These are phyloP conservation scores for Hyaloscypha variabilis DNA, from an alignment of 495 filamentous ascomycete species.

Conservation along the genomic window DNA sequence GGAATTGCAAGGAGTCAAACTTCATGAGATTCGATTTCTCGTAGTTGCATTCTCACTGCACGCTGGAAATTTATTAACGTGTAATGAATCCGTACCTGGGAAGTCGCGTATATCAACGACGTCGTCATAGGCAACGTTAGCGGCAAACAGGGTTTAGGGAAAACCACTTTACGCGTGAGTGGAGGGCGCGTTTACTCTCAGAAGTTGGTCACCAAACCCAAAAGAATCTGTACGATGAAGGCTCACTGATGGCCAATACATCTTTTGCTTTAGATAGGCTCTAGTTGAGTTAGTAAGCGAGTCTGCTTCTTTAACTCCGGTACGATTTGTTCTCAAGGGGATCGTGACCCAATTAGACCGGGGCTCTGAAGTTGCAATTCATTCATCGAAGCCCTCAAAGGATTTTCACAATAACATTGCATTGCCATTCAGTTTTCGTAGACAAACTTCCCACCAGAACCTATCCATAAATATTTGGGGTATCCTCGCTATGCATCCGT, in stretches of 20 bases:
- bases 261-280: no score
- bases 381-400: no score
- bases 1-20: not conserved
- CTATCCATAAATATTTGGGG: not conserved
- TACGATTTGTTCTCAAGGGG: no score
- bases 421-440: not conserved
- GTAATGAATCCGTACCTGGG: not conserved
- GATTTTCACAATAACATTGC: no score
- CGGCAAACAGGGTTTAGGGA: not conserved
- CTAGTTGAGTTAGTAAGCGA: no score
- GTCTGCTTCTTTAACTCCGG: no score
- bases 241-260: no score
- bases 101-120: not conserved
- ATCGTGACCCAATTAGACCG: no score
- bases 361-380: no score
- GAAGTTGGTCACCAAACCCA: no score
- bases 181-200: no score
- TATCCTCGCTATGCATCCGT: not conserved
- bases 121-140: constrained; percentile 25
- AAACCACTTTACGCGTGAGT: not conserved
- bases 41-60: not conserved
- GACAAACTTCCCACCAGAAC: not conserved
- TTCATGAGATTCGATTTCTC: constrained; percentile 21
- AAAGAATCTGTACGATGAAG: no score
- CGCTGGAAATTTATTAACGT: not conserved